Percentiles rank a stretch among this genome's conserved stretches.
Conservation (phyloP, 78 protist species). For the Dictyostelium capitatum region DNA sequence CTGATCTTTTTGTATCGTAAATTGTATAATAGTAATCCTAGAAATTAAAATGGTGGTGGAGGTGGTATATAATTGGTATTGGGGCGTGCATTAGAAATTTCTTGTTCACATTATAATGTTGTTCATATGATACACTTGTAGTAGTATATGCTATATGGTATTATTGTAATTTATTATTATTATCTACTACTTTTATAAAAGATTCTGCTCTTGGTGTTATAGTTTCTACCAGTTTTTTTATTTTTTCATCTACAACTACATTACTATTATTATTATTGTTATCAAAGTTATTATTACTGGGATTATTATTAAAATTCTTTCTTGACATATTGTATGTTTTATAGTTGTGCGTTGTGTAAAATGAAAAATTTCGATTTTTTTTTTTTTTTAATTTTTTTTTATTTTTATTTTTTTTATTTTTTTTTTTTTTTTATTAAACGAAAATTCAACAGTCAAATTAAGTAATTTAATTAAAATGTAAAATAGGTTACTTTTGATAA, state of each 20-base stretch:
- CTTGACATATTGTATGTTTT: too few relatives aligned
- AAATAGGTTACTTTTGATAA: too few relatives aligned
- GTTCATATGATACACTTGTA: not conserved
- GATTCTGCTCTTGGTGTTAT: slow-evolving; percentile 21
- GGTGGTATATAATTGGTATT: too few relatives aligned
- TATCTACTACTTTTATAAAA: slow-evolving; percentile 29
- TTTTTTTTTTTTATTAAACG: too few relatives aligned
- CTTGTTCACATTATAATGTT: too few relatives aligned
- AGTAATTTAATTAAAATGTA: too few relatives aligned
- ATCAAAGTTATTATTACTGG: not conserved
- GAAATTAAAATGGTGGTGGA: too few relatives aligned
- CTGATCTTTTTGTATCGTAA: slow-evolving; percentile 19
- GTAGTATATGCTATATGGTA: not conserved
- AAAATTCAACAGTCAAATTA: too few relatives aligned
- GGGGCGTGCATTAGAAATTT: too few relatives aligned
- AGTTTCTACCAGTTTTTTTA: slow-evolving; percentile 17
- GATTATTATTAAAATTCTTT: slow-evolving; percentile 1
- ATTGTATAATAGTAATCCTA: slow-evolving; percentile 23
- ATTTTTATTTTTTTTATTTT: too few relatives aligned
- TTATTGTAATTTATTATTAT: not conserved
- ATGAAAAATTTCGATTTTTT: not conserved
- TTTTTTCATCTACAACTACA: slow-evolving; percentile 6
- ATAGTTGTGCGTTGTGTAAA: not conserved
- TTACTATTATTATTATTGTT: not conserved
- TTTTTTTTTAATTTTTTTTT: too few relatives aligned